Evolutionary conservation across 2,329 filamentous ascomycete genomes (phyloP).

Genomic region (Penicillium glabrum): DNA sequence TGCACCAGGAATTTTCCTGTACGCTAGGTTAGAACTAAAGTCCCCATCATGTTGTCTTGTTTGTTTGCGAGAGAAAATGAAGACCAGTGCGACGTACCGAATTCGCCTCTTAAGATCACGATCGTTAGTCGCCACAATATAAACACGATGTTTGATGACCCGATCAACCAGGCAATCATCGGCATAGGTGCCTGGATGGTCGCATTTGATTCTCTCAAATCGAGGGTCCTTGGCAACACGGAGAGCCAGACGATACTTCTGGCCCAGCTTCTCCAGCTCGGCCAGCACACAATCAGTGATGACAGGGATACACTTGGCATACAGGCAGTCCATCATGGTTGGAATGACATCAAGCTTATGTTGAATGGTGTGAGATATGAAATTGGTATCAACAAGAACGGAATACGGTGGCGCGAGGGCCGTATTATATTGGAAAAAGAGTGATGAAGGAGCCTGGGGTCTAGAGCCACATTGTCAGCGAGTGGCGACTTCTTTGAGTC

Average conservation of each 20-base stretch:
- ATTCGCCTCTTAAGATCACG: conserved; percentile 78
- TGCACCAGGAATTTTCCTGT: conserved; percentile 68
- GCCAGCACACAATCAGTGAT: conserved; percentile 82
- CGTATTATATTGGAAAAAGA: conserved; percentile 89
- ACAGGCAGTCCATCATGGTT: conserved; percentile 90
- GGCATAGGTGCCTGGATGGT: conserved; percentile 84
- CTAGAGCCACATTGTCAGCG: conserved; percentile 32
- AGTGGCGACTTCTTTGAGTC: not conserved
- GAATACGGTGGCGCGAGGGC: conserved; percentile 80
- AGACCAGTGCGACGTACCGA: conserved; percentile 40
- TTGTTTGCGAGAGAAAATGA: not conserved
- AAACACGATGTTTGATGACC: conserved; percentile 71
- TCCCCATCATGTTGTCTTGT: not conserved
- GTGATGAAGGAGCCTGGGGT: conserved; percentile 74
- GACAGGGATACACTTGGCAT: conserved; percentile 85
- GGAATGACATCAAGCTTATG: conserved; percentile 85
- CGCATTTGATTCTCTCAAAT: conserved; percentile 82
- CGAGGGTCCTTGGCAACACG: conserved; percentile 85
- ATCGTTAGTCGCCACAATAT: conserved; percentile 71
- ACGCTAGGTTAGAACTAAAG: not conserved
- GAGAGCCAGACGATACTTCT: conserved; percentile 83
- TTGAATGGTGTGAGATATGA: conserved; percentile 85
- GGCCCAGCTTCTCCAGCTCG: conserved; percentile 85
- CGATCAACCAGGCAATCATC: conserved; percentile 82
- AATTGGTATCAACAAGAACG: conserved; percentile 84